These are phyloP conservation scores for Lepraria neglecta DNA, from an alignment of 495 filamentous ascomycete species.

Conservation along the genomic window DNA sequence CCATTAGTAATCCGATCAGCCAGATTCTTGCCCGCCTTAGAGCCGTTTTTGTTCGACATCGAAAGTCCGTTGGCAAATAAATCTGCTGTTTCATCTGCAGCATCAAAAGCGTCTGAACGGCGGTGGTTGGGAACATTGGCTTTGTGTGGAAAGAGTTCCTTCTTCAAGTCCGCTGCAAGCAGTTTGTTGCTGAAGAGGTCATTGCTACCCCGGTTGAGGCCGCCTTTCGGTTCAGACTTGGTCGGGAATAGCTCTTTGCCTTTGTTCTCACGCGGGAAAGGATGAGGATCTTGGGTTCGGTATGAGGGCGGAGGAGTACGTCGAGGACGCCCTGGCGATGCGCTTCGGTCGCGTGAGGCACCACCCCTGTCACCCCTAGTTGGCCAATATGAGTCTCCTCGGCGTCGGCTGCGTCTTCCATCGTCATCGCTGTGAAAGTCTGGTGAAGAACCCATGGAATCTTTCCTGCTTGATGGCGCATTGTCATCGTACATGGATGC, in stretches of 20 bases:
- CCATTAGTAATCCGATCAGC: slow-evolving; percentile 41
- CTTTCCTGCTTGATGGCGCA: slow-evolving; percentile 14
- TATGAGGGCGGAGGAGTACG: slow-evolving; percentile 18
- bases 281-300: slow-evolving; percentile 18
- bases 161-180: slow-evolving; percentile 43
- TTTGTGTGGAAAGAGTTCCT: slow-evolving; percentile 66
- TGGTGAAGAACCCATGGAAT: slow-evolving; percentile 35
- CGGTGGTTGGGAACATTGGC: slow-evolving; percentile 51
- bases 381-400: slow-evolving; percentile 20
- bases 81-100: slow-evolving; percentile 55
- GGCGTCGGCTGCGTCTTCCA: background rate
- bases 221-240: slow-evolving; percentile 15
- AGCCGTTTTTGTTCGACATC: slow-evolving; percentile 47
- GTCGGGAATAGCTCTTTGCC: slow-evolving; percentile 45
- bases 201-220: background rate
- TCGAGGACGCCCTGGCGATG: slow-evolving; percentile 62
- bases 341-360: slow-evolving; percentile 46
- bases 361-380: slow-evolving; percentile 26
- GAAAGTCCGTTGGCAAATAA: slow-evolving; percentile 49
- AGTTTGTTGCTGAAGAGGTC: slow-evolving; percentile 39
- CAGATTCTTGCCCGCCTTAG: slow-evolving; percentile 34
- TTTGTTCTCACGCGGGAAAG: slow-evolving; percentile 32
- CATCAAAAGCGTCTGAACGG: slow-evolving; percentile 59
- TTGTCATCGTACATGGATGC: slow-evolving; percentile 76
- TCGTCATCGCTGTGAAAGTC: slow-evolving; percentile 22